Percentiles rank a stretch among this genome's conserved stretches.
Conservation (phyloP, 306 rosid genomes). For the Lathyrus aphaca region DNA sequence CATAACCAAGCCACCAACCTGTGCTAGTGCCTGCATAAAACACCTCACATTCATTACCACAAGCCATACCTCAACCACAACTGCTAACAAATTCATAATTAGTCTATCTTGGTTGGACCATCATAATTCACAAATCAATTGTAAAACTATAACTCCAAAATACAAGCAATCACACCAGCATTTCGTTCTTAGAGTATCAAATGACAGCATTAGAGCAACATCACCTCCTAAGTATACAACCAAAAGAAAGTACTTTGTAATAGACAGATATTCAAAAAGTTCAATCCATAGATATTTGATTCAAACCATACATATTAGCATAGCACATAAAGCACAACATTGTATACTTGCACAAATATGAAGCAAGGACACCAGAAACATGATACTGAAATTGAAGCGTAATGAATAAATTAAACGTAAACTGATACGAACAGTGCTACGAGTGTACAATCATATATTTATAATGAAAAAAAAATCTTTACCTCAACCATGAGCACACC, state of each 20-base stretch:
- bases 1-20: conserved; percentile 88
- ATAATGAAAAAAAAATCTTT: conserved; percentile 1
- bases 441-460: background rate
- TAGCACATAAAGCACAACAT: background rate
- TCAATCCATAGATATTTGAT: background rate
- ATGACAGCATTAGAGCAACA: background rate
- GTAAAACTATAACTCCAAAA: conserved; percentile 18
- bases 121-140: conserved; percentile 3
- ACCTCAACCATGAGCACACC: conserved; percentile 97
- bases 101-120: background rate
- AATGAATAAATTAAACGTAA: no score
- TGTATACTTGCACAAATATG: background rate
- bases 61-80: background rate
- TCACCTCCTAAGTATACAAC: background rate
- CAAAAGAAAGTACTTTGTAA: conserved; percentile 12
- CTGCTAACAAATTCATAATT: background rate
- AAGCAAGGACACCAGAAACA: no score
- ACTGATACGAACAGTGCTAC: no score
- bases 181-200: conserved; percentile 9
- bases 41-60: conserved; percentile 20
- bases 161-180: conserved; percentile 23
- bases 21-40: conserved; percentile 77
- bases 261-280: background rate
- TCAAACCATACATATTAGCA: background rate
- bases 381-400: no score